Evolutionary conservation across 192 early-diverging fungal species (phyloP).

Genomic region (Coemansia asiatica): DNA sequence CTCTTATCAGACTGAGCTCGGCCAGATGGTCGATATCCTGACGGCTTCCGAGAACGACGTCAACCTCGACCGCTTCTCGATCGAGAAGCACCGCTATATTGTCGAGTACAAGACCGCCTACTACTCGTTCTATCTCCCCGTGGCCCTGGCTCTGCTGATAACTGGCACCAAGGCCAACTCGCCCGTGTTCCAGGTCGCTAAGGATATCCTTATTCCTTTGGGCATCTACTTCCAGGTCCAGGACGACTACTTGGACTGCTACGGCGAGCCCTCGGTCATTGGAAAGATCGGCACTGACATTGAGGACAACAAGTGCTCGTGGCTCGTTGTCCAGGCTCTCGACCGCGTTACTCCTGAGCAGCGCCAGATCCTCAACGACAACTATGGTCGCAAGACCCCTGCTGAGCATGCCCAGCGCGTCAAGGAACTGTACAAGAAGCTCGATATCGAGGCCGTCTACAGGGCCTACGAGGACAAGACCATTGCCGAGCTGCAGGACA

Average conservation of each 20-base stretch:
- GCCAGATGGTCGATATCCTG: constrained; percentile 95
- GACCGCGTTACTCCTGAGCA: constrained; percentile 76
- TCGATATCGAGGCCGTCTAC: constrained; percentile 79
- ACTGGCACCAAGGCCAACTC: constrained; percentile 75
- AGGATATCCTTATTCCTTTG: constrained; percentile 85
- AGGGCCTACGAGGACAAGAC: constrained; percentile 87
- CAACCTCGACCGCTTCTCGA: constrained; percentile 87
- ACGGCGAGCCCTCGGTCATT: constrained; percentile 82
- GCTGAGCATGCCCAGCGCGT: constrained; percentile 71
- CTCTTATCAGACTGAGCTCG: constrained; percentile 95
- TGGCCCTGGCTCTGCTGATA: constrained; percentile 91
- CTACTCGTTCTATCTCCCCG: constrained; percentile 99
- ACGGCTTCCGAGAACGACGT: constrained; percentile 97
- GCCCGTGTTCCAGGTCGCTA: constrained; percentile 76
- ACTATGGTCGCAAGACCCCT: constrained; percentile 88
- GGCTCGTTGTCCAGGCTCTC: constrained; percentile 95
- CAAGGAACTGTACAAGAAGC: constrained; percentile 80
- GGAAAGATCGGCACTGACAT: constrained; percentile 99
- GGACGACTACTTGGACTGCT: constrained; percentile 99
- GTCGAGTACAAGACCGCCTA: constrained; percentile 98
- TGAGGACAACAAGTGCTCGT: constrained; percentile 99
- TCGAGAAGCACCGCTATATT: constrained; percentile 92
- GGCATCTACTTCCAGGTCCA: constrained; percentile 99
- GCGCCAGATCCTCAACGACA: constrained; percentile 79
- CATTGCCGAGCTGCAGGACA: constrained; percentile 65